These are phyloP conservation scores for Calonectria naviculata DNA, from an alignment of 2,329 filamentous ascomycete species.

Conservation along the genomic window DNA sequence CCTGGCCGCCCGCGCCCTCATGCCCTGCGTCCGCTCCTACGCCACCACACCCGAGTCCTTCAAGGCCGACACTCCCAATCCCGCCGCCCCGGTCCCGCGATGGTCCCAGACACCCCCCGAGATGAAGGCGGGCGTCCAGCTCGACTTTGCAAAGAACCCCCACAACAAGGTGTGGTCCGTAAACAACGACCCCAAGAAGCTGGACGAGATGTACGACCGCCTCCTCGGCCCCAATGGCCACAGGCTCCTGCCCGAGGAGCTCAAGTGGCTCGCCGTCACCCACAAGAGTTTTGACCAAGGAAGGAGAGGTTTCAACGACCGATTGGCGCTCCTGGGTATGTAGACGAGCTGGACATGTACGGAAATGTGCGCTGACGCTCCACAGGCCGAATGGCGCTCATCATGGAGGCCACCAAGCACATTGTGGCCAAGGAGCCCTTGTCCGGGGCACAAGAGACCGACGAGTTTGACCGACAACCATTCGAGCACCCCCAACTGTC, in stretches of 20 bases:
- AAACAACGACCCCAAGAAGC: constrained; percentile 78
- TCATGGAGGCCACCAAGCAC: constrained; percentile 52
- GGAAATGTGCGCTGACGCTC: constrained; percentile 20
- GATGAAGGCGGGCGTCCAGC: constrained; percentile 77
- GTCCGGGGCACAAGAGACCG: constrained; percentile 42
- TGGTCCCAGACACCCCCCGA: constrained; percentile 77
- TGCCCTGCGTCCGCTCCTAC: constrained; percentile 43
- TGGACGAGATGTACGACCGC: constrained; percentile 82
- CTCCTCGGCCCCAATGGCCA: constrained; percentile 81
- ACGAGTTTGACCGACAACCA: constrained; percentile 68
- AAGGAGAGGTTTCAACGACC: constrained; percentile 92
- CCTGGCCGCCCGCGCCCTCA: constrained; percentile 34
- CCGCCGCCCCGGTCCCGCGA: constrained; percentile 57
- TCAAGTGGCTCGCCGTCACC: constrained; percentile 96
- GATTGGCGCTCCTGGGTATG: constrained; percentile 87
- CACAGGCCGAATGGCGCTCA: constrained; percentile 49
- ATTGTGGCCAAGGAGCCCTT: constrained; percentile 49
- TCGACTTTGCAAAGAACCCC: constrained; percentile 66
- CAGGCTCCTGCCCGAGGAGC: constrained; percentile 83
- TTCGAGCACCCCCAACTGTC: constrained; percentile 78
- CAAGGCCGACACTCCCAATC: constrained; percentile 29
- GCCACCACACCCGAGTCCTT: constrained; percentile 43
- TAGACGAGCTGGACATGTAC: not conserved
- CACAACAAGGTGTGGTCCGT: constrained; percentile 69
- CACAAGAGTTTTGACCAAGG: constrained; percentile 99